A percentile compares a stretch with the other conserved stretches of the same genome.
phyloP scores from a whole-genome alignment of 176 grass and related monocot genomes.

The Miscanthus lutarioriparius region DNA sequence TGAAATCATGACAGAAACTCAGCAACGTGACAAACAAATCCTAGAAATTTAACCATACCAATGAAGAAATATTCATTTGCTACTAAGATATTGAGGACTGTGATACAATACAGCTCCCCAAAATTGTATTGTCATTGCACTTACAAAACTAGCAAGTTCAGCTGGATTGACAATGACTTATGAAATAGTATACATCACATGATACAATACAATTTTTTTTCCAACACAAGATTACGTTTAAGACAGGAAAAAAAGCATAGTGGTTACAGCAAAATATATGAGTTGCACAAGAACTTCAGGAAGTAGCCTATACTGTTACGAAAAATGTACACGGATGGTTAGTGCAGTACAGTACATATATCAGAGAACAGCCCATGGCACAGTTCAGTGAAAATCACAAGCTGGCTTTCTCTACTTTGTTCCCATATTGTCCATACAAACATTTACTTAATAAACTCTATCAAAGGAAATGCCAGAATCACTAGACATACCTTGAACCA shows the following conservation, averaged over 20 bases:
- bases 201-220: neutral
- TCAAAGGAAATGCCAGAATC: neutral
- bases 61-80: neutral
- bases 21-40: neutral
- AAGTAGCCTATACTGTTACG: neutral
- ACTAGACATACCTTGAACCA: conserved; percentile 80
- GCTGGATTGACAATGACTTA: neutral
- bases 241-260: neutral
- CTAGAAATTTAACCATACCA: conserved; percentile 1
- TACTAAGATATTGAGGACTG: conserved; percentile 18
- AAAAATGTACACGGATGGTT: conserved; percentile 5
- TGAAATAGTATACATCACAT: conserved; percentile 8
- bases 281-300: conserved; percentile 6
- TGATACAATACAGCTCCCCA: conserved; percentile 24
- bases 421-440: neutral
- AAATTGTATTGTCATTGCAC: conserved; percentile 22
- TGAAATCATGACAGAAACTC: conserved; percentile 28
- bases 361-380: conserved; percentile 12
- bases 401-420: neutral
- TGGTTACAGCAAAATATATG: conserved; percentile 10
- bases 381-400: conserved; percentile 8
- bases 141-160: conserved; percentile 10
- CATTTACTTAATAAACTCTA: neutral
- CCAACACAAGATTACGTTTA: conserved; percentile 20
- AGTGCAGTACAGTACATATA: conserved; percentile 1